These are phyloP conservation scores for Neocucurbitaria cava DNA, from an alignment of 2,329 filamentous ascomycete species.

Conservation along the genomic window DNA sequence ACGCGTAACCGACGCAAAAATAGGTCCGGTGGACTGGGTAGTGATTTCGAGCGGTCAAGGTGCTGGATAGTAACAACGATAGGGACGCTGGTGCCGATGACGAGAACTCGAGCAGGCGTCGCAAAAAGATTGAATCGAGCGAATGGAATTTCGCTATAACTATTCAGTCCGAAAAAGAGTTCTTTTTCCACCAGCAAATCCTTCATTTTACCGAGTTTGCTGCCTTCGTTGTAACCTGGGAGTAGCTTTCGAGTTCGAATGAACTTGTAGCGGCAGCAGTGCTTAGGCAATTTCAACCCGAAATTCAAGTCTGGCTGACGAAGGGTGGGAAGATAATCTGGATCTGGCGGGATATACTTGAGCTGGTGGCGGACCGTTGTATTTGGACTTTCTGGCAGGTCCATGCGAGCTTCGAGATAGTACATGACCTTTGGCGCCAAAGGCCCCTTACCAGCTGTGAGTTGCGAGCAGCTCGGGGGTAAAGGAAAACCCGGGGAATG, in stretches of 20 bases:
- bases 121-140: conserved; percentile 32
- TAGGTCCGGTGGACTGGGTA: conserved; percentile 28
- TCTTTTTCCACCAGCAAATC: conserved; percentile 30
- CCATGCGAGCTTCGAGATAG: conserved; percentile 22
- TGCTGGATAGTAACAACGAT: conserved; percentile 30
- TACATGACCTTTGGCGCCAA: conserved; percentile 21
- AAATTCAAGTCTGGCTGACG: conserved; percentile 23
- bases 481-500: conserved; percentile 30
- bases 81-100: conserved; percentile 21
- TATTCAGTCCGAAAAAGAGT: conserved; percentile 27
- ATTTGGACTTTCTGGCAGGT: conserved; percentile 5
- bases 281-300: conserved; percentile 20
- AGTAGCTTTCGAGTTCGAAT: conserved; percentile 31
- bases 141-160: conserved; percentile 28
- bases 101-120: conserved; percentile 27
- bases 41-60: conserved; percentile 32
- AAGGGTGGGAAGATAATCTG: conserved; percentile 23
- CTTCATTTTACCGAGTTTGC: conserved; percentile 27
- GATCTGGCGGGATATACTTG: conserved; percentile 14
- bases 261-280: conserved; percentile 26
- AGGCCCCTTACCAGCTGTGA: not conserved
- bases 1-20: conserved; percentile 33
- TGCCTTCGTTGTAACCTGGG: conserved; percentile 23
- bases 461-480: conserved; percentile 21
- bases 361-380: conserved; percentile 16